These are phyloP conservation scores for Macrotyloma uniflorum DNA, from an alignment of 306 rosid species.

Conservation along the genomic window DNA sequence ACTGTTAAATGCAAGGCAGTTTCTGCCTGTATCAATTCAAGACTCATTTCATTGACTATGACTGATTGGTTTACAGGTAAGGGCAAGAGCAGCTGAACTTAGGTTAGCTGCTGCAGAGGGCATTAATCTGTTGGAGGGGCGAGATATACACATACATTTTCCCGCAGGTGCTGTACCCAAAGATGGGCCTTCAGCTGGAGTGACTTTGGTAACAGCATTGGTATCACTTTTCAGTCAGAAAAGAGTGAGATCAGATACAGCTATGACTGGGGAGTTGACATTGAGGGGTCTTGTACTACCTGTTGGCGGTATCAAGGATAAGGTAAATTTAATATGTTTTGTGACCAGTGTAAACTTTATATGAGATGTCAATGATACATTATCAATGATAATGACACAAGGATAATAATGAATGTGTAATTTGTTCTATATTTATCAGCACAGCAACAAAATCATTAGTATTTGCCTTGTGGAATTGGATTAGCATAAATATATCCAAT, in stretches of 20 bases:
- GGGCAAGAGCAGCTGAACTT: constrained; percentile 87
- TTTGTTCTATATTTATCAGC: constrained; percentile 30
- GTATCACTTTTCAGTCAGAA: constrained; percentile 84
- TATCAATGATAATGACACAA: constrained; percentile 8
- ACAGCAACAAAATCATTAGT: constrained; percentile 9
- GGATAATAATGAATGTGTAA: background rate
- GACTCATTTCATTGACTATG: constrained; percentile 38
- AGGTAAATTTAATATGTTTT: constrained; percentile 55
- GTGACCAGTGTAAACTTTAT: constrained; percentile 23
- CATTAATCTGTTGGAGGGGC: constrained; percentile 77
- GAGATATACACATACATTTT: constrained; percentile 95
- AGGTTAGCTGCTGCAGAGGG: constrained; percentile 65
- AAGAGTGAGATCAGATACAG: constrained; percentile 91
- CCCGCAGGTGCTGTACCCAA: constrained; percentile 99
- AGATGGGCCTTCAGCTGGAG: constrained; percentile 99
- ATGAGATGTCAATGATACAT: background rate
- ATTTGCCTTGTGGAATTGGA: constrained; percentile 23
- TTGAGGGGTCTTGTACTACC: constrained; percentile 97
- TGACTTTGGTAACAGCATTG: constrained; percentile 94
- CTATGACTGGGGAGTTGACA: constrained; percentile 99
- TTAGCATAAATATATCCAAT: background rate
- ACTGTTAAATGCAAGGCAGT: background rate
- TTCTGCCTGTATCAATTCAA: constrained; percentile 17
- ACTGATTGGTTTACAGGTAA: constrained; percentile 57
- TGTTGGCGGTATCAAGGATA: constrained; percentile 97